Conservation (phyloP, 1,284 basidiomycete genomes). For the Trichosporon sp. region DNA sequence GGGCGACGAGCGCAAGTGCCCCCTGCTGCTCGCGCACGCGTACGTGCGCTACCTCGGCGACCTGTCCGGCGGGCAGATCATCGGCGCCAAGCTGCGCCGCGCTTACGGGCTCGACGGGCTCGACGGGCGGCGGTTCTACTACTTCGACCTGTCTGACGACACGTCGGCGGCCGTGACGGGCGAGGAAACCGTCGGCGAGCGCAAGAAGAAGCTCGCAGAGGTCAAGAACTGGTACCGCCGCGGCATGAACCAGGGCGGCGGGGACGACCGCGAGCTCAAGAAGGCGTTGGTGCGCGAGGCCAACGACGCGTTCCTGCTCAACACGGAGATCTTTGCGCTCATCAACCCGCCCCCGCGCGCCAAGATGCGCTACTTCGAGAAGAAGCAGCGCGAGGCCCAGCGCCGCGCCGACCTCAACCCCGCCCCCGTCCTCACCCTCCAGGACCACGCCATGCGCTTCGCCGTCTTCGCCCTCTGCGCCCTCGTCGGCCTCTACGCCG, state of each 20-base stretch:
- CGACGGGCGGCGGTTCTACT: conserved; percentile 64
- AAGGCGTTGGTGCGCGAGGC: conserved; percentile 62
- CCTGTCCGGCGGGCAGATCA: conserved; percentile 72
- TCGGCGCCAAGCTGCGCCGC: conserved; percentile 61
- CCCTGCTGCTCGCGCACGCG: conserved; percentile 67
- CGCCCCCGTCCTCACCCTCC: background rate
- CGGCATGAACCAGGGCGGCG: conserved; percentile 64
- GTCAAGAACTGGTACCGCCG: conserved; percentile 73
- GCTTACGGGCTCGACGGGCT: conserved; percentile 60
- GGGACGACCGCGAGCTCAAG: conserved; percentile 56
- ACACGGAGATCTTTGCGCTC: conserved; percentile 61
- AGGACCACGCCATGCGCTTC: background rate
- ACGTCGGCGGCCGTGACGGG: conserved; percentile 43
- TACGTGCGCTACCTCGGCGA: conserved; percentile 85
- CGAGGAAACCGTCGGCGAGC: conserved; percentile 50
- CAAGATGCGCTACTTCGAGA: conserved; percentile 26
- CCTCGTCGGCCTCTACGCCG: conserved; percentile 7
- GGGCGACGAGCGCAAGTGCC: conserved; percentile 54
- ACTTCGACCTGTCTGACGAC: conserved; percentile 58
- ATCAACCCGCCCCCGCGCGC: conserved; percentile 39
- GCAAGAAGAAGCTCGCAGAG: conserved; percentile 55
- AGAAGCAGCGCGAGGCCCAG: conserved; percentile 13
- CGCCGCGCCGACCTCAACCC: conserved; percentile 11
- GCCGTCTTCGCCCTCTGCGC: conserved; percentile 1
- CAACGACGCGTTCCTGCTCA: conserved; percentile 63